Base-by-base conservation (phyloP, 768 basidiomycete genomes). In the Pisolithus albus region DNA sequence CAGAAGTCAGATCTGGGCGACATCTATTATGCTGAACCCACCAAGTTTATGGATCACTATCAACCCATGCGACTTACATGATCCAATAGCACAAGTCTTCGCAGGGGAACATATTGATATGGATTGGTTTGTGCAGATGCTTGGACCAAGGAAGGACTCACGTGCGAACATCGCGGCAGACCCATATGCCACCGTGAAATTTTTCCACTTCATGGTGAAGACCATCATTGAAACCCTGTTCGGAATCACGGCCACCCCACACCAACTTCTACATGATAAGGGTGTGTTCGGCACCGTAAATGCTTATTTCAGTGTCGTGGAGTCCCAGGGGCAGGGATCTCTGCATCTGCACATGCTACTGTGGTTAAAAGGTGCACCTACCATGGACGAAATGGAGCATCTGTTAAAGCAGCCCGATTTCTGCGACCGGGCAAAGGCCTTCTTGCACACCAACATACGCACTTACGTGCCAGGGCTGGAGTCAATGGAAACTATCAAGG, bases 101-200 rank as follows among this genome's bases (percentile, higher is more conserved):
- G 64, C 70, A 0, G 75, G 78, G 0, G 65, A 64, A 26, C 57
- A 73, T 0, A 77, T 80, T 7, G 61, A 79, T 47, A 49, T 79
- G 7, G 71, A 80, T 47, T 1, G 54, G 0, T 77, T 78, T 46
- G 4, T 53, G 56, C 58, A 0, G 2, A 70, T 9, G 7, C 28
- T 28, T 1, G 28, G 71, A 0, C 72, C 72, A 0, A 54, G 58
- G 21, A 36, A 21, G 0, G 21, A 51, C 2, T 46, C 32, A 16
- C 47, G 70, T 0, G 57, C 59, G 0, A 72, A 66, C 37, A 65
- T 76, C 7, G 70, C 72, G 0, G 28, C 24, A 0, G 72, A 77
- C 55, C 74, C 74, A 3, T 76, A 63, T 52, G 74, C 72, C 0
- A 61, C 75, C 0, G 71, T 74, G 0, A 62, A 68, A 43, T 77